These are phyloP conservation scores for Perkinsus marinus DNA, from an alignment of 169 alveolate species.

Conservation along the genomic window DNA sequence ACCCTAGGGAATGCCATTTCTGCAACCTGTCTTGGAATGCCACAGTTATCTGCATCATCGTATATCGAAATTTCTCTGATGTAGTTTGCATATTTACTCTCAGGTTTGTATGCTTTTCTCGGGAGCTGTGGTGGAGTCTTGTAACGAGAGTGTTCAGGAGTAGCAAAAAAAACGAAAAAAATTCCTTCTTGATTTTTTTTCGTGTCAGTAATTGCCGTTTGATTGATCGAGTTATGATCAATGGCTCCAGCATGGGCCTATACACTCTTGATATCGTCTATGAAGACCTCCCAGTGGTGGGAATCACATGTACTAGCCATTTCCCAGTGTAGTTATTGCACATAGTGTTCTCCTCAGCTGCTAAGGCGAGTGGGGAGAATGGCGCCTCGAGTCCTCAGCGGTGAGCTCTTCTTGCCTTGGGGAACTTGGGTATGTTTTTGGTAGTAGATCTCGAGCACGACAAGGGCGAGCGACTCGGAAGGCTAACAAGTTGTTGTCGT, in stretches of 20 bases:
- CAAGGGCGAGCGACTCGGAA: neutral
- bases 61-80: no score
- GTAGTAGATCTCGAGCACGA: neutral
- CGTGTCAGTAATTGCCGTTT: conserved; percentile 48
- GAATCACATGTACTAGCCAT: neutral
- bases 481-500: neutral
- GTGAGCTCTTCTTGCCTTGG: neutral
- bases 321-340: neutral
- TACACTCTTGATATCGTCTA: conserved; percentile 60
- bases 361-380: neutral
- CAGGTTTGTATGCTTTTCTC: neutral
- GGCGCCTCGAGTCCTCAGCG: conserved; percentile 8
- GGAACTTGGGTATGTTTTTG: neutral
- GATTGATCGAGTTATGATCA: conserved; percentile 75
- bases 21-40: no score
- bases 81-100: no score
- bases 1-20: no score
- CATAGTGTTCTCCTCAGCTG: neutral
- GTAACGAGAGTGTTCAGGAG: neutral
- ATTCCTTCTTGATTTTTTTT: neutral
- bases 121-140: neutral
- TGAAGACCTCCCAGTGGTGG: neutral
- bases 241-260: conserved; percentile 70
- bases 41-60: no score
- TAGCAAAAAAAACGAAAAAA: conserved; percentile 19